Conservation (phyloP, 2,329 filamentous ascomycete genomes). For the Monosporascus cannonballus region DNA sequence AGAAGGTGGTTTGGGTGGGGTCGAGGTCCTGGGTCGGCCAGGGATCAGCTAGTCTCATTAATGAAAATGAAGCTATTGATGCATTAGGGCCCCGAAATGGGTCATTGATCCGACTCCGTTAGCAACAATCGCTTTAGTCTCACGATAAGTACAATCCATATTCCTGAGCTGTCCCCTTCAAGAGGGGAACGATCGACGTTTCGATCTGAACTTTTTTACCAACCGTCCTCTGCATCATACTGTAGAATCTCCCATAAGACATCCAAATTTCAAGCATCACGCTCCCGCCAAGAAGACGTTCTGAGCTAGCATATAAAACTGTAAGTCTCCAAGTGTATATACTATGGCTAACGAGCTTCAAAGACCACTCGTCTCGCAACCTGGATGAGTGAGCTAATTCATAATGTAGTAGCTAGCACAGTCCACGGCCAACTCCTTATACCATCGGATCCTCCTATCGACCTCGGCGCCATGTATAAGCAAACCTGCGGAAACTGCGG, state of each 20-base stretch:
- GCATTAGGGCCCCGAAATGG: background rate
- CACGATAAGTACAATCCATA: background rate
- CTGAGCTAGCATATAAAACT: background rate
- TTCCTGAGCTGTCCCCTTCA: background rate
- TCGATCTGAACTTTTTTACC: background rate
- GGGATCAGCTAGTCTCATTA: background rate
- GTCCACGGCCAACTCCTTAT: background rate
- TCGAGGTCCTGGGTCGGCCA: background rate
- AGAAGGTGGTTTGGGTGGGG: background rate
- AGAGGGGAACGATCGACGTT: background rate
- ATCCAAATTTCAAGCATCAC: background rate
- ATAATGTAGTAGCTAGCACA: background rate
- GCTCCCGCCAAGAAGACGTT: background rate
- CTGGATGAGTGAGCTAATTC: background rate
- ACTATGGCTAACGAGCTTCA: no score
- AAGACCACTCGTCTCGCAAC: no score
- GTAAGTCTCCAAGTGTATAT: background rate
- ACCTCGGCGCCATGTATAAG: slow-evolving; percentile 23
- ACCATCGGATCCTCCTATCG: slow-evolving; percentile 1
- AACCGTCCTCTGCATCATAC: background rate
- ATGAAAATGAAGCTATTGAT: background rate
- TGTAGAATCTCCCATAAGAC: background rate
- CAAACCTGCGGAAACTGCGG: slow-evolving; percentile 29
- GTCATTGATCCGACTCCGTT: background rate
- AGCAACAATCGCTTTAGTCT: background rate